Evolutionary conservation across 495 filamentous ascomycete species (phyloP).

Genomic region (Zalerion maritima): DNA sequence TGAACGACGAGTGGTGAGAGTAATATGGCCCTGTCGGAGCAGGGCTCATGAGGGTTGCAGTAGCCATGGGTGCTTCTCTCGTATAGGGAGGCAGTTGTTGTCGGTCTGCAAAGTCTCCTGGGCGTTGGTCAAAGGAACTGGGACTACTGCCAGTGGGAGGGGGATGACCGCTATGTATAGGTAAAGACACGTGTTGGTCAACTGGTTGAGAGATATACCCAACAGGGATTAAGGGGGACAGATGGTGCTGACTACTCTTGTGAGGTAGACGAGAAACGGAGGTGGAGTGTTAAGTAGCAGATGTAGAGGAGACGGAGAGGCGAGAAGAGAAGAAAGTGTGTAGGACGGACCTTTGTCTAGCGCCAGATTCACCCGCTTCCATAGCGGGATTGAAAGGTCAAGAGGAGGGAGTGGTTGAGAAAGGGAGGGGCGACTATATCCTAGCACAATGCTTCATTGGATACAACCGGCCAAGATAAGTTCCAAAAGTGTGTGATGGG

Average conservation of each 20-base stretch:
- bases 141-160: constrained; percentile 14
- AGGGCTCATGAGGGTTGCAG: constrained; percentile 31
- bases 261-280: constrained; percentile 5
- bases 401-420: no score
- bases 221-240: constrained; percentile 3
- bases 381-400: constrained; percentile 28
- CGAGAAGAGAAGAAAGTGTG: constrained; percentile 8
- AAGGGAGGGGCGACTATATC: no score
- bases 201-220: constrained; percentile 11
- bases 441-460: no score
- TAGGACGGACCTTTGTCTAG: constrained; percentile 33
- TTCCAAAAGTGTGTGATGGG: no score
- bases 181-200: constrained; percentile 3
- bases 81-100: no score
- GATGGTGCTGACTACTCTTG: constrained; percentile 1
- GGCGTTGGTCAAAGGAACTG: constrained; percentile 21
- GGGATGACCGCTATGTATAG: constrained; percentile 17
- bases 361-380: constrained; percentile 34
- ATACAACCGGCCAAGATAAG: no score
- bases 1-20: constrained; percentile 21
- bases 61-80: constrained; percentile 30
- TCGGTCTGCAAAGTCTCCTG: constrained; percentile 20
- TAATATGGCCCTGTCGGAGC: constrained; percentile 27
- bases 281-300: constrained; percentile 1
- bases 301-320: constrained; percentile 2